Evolutionary conservation across 805 yeast genomes (phyloP), one percentile per base, ranked within the genome.

Genomic region (Candida caryicola): DNA sequence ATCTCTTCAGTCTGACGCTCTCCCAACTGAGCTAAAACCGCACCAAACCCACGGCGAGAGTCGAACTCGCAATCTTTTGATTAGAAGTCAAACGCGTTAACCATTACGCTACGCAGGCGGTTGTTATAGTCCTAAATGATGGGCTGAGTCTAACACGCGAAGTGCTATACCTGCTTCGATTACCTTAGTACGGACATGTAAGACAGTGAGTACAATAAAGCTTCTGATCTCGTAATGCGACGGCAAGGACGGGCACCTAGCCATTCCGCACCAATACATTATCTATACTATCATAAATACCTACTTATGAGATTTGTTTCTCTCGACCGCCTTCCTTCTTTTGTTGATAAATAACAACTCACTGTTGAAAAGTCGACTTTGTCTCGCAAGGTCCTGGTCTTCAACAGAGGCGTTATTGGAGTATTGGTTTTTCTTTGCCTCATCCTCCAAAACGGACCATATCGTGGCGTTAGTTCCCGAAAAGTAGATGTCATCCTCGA

Each of bases 71-170:
- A 74, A 73, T 74, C 79, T 73, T 72, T 73, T 74, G 79, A 74
- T 74, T 73, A 74, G 79, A 74, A 74, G 78, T 74, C 78, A 74
- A 74, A 74, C 76, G 79, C 79, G 79, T 72, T 74, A 73, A 74
- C 79, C 79, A 74, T 74, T 74, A 72, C 78, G 79, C 79, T 72
- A 74, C 78, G 65, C 76, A 68, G 74, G 76, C 76, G n/a, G n/a
- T n/a, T n/a, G n/a, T n/a, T n/a, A n/a, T n/a, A n/a, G n/a, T n/a
- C n/a, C n/a, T n/a, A n/a, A n/a, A n/a, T n/a, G n/a, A n/a, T n/a
- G n/a, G n/a, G n/a, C n/a, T n/a, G n/a, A n/a, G n/a, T n/a, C n/a
- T n/a, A n/a, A n/a, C n/a, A n/a, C n/a, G n/a, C n/a, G n/a, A n/a
- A n/a, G n/a, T n/a, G n/a, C n/a, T n/a, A n/a, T n/a, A n/a, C n/a